Base-by-base conservation (phyloP, 805 yeast genomes). In the Pichia deserticola region DNA sequence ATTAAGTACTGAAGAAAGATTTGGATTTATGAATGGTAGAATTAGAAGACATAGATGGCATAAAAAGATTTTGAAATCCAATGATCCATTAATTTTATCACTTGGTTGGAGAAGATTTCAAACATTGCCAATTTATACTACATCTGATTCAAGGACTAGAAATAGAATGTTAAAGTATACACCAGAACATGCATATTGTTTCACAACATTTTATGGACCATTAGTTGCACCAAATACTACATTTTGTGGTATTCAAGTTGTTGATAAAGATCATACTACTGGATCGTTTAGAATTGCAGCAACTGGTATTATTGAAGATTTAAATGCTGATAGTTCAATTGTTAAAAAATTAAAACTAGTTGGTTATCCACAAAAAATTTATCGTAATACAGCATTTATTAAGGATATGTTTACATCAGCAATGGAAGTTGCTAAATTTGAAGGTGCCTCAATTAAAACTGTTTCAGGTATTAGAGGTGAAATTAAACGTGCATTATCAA, bases 1-100 rank as follows among this genome's bases (percentile, higher is more conserved):
- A 51, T 72, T 92, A 52, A 81, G 93, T 36, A 88, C 96, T 5
- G 99, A 93, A 64, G 85, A 89, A 51, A 77, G 95, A 62, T 92
- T 90, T 64, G 99, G 99, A 6, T 84, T 86, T 61, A 75, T 89
- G 71, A 92, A 88, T 63, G 97, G 88, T 44, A 81, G 98, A 71
- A 81, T 93, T 53, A 89, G 97, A 80, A 83, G 97, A 69, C 99
- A 93, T 66, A 82, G 99, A 73, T 93, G 99, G 99, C 97, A 93
- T 70, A 92, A 89, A 64, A 89, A 89, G 76, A 88, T 95, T 51
- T 74, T 93, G 60, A 93, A 93, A 68, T 81, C 97, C 9, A 95
- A 89, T 63, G 99, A 93, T 70, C 99, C 99, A 1, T 74, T 95
- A 56, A 89, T 93, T 48, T 66, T 93, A 44, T 92, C 98, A 0